Percentiles rank a stretch among this genome's conserved stretches.
phyloP scores from a whole-genome alignment of 108 stramenopile genomes.

The Fragilariopsis cylindrus region DNA sequence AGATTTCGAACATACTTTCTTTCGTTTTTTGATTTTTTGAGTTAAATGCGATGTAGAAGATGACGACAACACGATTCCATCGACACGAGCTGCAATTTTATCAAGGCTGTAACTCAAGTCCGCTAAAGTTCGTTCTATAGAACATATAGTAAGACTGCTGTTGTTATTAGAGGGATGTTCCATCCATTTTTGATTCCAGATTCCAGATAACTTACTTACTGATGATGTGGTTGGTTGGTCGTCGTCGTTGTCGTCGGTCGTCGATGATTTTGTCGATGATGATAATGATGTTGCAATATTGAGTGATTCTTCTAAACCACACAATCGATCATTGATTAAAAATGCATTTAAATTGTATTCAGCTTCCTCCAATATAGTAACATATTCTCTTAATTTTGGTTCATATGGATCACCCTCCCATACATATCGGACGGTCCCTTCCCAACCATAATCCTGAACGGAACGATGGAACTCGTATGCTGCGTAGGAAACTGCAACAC shows the following conservation, averaged over 20 bases:
- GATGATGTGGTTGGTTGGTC: not conserved
- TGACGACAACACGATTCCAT: constrained; percentile 33
- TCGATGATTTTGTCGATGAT: not conserved
- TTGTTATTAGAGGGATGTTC: constrained; percentile 9
- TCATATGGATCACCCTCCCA: constrained; percentile 47
- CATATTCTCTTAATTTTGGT: constrained; percentile 36
- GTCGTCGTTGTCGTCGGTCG: not conserved
- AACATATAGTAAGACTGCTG: constrained; percentile 10
- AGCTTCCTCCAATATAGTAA: constrained; percentile 46
- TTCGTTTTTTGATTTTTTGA: constrained; percentile 21
- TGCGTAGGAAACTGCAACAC: constrained; percentile 1
- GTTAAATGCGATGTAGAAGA: constrained; percentile 8
- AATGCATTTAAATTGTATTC: constrained; percentile 11
- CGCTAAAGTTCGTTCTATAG: constrained; percentile 32
- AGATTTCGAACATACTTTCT: constrained; percentile 31
- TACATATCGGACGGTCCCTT: constrained; percentile 37
- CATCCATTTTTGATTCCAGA: constrained; percentile 1
- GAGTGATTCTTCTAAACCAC: constrained; percentile 33
- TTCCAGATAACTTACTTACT: not conserved
- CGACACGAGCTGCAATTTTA: constrained; percentile 44
- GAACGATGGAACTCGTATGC: constrained; percentile 12
- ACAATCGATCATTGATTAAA: constrained; percentile 16
- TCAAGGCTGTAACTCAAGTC: constrained; percentile 40
- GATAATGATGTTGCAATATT: constrained; percentile 34
- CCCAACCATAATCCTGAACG: constrained; percentile 30